Evolutionary conservation across 177 flowering plant species (phyloP).

Genomic region (Vitis hybrid): DNA sequence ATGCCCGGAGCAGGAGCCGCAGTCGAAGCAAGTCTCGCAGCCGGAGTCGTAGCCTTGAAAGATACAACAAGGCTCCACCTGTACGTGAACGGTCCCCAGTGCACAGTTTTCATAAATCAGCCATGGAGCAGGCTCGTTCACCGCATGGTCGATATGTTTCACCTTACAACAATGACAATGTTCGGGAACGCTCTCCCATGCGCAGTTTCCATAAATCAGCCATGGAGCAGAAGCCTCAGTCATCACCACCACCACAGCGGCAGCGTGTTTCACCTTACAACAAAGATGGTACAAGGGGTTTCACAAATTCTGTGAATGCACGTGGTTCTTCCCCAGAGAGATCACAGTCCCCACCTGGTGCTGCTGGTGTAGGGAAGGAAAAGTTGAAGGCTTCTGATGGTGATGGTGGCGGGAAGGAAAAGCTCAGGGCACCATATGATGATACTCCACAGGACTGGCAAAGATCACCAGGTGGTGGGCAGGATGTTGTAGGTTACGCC

Average conservation of each 20-base stretch:
- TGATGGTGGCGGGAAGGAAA: neutral
- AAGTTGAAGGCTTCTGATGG: neutral
- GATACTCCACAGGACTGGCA: neutral
- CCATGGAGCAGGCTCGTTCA: constrained; percentile 25
- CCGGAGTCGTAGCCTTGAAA: constrained; percentile 37
- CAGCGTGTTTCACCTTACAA: too few relatives aligned
- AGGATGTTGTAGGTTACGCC: neutral
- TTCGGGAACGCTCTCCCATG: neutral
- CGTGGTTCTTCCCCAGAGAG: neutral
- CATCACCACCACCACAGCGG: too few relatives aligned
- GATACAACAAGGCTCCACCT: constrained; percentile 21
- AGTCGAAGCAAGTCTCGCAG: constrained; percentile 15
- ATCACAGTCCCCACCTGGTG: constrained; percentile 5
- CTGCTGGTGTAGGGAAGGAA: neutral
- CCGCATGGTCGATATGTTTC: constrained; percentile 10
- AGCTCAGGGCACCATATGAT: neutral
- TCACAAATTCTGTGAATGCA: neutral
- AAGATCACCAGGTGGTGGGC: neutral
- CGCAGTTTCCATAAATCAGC: too few relatives aligned
- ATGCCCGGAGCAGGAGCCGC: constrained; percentile 10
- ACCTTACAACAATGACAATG: constrained; percentile 1
- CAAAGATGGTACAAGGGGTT: too few relatives aligned
- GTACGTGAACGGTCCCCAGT: constrained; percentile 22
- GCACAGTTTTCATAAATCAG: constrained; percentile 26
- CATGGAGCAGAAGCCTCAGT: too few relatives aligned